Conservation (phyloP, 2,329 filamentous ascomycete genomes). For the Botrytis hyacinthi region DNA sequence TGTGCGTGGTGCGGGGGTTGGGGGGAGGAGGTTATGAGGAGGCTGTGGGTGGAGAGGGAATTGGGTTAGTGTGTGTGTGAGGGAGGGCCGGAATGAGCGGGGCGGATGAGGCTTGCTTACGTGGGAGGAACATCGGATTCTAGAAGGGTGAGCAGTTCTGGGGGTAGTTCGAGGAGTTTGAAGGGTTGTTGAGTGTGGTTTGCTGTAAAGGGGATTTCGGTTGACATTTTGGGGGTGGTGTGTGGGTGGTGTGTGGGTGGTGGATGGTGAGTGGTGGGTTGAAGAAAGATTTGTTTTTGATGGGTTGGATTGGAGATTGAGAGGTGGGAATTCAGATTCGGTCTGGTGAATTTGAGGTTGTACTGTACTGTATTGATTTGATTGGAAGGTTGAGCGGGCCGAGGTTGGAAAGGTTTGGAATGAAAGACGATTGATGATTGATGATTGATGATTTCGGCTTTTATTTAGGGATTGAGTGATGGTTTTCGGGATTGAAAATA, state of each 20-base stretch:
- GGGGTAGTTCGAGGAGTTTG: constrained; percentile 61
- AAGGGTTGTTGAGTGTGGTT: constrained; percentile 51
- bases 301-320: neutral
- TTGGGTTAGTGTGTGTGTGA: constrained; percentile 38
- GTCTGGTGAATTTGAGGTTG: neutral
- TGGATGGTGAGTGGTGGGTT: neutral
- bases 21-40: constrained; percentile 42
- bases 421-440: neutral
- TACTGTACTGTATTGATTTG: too few species aligned
- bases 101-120: constrained; percentile 40
- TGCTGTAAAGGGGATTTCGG: constrained; percentile 52
- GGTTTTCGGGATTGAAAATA: neutral
- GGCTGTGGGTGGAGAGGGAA: constrained; percentile 38
- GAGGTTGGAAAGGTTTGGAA: neutral
- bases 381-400: too few species aligned
- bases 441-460: neutral
- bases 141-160: constrained; percentile 55
- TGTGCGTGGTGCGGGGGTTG: constrained; percentile 19
- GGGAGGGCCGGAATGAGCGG: neutral
- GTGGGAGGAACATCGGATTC: constrained; percentile 53
- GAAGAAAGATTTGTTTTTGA: neutral
- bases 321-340: neutral
- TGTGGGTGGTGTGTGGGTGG: neutral
- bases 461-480: neutral
- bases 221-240: constrained; percentile 27